phyloP scores from a whole-genome alignment of 768 basidiomycete genomes.

The Trametes gibbosa region DNA sequence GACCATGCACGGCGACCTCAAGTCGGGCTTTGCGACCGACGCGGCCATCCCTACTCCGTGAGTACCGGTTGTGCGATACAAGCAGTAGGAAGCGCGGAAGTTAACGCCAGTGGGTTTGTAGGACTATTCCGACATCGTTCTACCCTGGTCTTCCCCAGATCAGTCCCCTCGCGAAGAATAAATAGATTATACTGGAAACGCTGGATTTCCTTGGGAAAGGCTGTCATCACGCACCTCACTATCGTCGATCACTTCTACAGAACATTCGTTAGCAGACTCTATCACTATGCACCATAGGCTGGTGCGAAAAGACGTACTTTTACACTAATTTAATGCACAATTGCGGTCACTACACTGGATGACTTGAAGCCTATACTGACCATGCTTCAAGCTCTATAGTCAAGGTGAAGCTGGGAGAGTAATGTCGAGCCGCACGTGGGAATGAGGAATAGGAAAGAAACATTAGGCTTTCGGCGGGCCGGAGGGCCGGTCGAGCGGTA shows the following conservation, averaged over 20 bases:
- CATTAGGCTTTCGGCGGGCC: background rate
- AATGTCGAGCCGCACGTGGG: too few relatives aligned
- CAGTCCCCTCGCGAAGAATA: slow-evolving; percentile 24
- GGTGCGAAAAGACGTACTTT: background rate
- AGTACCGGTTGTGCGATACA: slow-evolving; percentile 7
- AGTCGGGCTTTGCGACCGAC: slow-evolving; percentile 24
- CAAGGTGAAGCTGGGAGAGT: too few relatives aligned
- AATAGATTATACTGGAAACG: too few relatives aligned
- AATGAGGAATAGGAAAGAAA: too few relatives aligned
- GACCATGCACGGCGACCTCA: slow-evolving; percentile 25
- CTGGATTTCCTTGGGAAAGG: background rate
- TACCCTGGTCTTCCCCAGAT: slow-evolving; percentile 29
- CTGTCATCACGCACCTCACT: too few relatives aligned
- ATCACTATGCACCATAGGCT: background rate
- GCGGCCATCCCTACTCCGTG: slow-evolving; percentile 27
- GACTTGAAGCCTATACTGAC: too few relatives aligned
- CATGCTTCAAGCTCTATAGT: too few relatives aligned
- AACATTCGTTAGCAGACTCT: background rate
- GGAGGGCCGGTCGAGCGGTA: background rate
- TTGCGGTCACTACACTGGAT: too few relatives aligned
- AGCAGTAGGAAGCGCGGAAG: too few relatives aligned
- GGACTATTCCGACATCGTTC: slow-evolving; percentile 27
- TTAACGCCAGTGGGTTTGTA: background rate
- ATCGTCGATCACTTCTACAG: background rate
- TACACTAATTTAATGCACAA: background rate